A percentile compares a stretch with the other conserved stretches of the same genome.
Evolutionary conservation across 2,329 filamentous ascomycete species (phyloP).

Genomic region (Scytalidium sp.): DNA sequence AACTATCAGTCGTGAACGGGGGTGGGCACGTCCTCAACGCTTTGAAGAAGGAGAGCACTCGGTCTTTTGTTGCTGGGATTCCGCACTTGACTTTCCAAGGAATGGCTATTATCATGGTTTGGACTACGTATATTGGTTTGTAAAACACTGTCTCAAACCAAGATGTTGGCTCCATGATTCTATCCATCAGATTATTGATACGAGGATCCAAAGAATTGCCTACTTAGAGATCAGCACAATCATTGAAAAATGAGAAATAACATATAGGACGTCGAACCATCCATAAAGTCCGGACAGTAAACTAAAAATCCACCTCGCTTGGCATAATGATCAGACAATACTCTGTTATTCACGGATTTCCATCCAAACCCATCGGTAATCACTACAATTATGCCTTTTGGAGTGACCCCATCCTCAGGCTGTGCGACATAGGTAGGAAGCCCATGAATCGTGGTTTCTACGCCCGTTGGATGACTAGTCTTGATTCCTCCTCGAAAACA

Average conservation of each 20-base stretch:
- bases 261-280: constrained; percentile 25
- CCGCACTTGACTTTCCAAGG: constrained; percentile 9
- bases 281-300: constrained; percentile 46
- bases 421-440: constrained; percentile 37
- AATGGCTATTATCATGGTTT: constrained; percentile 28
- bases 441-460: constrained; percentile 35
- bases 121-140: constrained; percentile 38
- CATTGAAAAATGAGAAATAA: neutral
- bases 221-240: too few relatives aligned
- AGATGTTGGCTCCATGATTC: constrained; percentile 14
- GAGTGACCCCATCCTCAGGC: constrained; percentile 17
- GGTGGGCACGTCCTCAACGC: constrained; percentile 20
- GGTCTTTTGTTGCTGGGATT: neutral
- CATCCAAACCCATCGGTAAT: constrained; percentile 47
- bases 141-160: constrained; percentile 19
- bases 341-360: constrained; percentile 39
- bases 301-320: constrained; percentile 37
- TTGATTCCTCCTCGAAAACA: constrained; percentile 33
- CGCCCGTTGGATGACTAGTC: constrained; percentile 32
- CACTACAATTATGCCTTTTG: constrained; percentile 40
- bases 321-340: constrained; percentile 44
- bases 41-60: constrained; percentile 25
- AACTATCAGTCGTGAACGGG: constrained; percentile 11
- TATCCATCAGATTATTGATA: constrained; percentile 13
- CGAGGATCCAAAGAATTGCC: constrained; percentile 13